Conservation (phyloP, 139 green algal species). For the Tetradesmus obliquus region DNA sequence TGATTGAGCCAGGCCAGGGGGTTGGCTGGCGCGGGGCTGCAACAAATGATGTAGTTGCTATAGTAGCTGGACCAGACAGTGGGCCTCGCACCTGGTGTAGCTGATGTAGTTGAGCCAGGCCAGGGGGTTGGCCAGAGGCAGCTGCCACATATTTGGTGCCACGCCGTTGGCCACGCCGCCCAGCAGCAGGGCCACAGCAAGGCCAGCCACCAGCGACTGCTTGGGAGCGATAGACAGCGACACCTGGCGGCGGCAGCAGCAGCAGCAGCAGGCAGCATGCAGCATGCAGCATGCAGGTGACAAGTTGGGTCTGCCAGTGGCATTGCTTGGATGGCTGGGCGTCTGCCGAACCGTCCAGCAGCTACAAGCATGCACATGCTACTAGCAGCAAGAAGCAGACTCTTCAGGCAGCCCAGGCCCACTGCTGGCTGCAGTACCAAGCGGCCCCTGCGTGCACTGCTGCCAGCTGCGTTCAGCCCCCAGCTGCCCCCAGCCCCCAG, state of each 20-base stretch:
- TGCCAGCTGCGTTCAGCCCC: no score
- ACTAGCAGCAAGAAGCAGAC: no score
- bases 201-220: not conserved
- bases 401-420: no score
- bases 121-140: not conserved
- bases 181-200: constrained; percentile 8
- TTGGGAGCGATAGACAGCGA: not conserved
- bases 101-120: constrained; percentile 10
- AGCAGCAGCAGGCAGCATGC: not conserved
- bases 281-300: not conserved
- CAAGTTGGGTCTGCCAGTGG: no score
- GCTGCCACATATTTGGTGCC: not conserved
- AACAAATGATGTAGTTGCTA: no score
- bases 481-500: no score
- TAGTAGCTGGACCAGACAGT: no score
- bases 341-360: no score
- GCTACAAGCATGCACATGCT: no score
- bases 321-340: no score
- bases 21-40: not conserved
- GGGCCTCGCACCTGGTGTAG: constrained; percentile 33
- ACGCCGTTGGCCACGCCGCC: constrained; percentile 36
- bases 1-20: not conserved
- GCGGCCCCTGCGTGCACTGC: no score
- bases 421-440: no score
- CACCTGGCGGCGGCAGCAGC: not conserved